Base-by-base conservation (phyloP, 352 stramenopile genomes). In the Plasmopara viticola region DNA sequence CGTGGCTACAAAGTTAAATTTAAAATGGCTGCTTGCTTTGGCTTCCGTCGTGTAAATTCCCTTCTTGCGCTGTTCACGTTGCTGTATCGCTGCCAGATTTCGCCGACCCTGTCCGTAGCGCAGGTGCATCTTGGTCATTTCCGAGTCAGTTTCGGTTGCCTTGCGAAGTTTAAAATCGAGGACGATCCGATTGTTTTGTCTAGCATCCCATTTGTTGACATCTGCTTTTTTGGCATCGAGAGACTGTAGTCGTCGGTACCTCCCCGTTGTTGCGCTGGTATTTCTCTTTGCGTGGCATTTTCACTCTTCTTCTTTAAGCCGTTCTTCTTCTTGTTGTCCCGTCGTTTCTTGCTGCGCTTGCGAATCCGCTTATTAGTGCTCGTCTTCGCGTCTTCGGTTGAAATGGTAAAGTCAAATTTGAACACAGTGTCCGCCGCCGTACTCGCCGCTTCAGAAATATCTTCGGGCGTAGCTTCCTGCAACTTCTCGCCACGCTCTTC, bases 111-210 rank as follows among this genome's bases (percentile, higher is more conserved):
- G 66, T 15, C 78, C 78, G 44, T 88, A 88, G 17, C 67, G 70
- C 13, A 88, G 63, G 28, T 88, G 78, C 78, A 88, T 88, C 56
- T 78, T 80, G 17, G 73, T 69, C 33, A 86, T 53, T 59, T 88
- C 78, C 5, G 71, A 83, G 57, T 88, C 78, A 39, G 66, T 78
- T 41, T 71, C 77, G 38, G 69, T 81, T 7, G 75, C 68, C 34
- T 86, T 86, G 17, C 71, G 68, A 34, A 88, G 56, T 51, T 72
- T 6, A 87, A 25, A 31, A 86, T 83, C 3, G 73, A 41, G 37
- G 37, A 70, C n/a, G 67, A 60, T 2, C 29, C 28, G 7, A 14
- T 38, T 5, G 46, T 31, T 29, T 60, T 51, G 14, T 3, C 29
- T n/a, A n/a, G 15, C 15, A 31, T 31, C 15, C 33, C 29, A 8